Evolutionary conservation across 495 filamentous ascomycete species (phyloP), one percentile per base, ranked within the genome.

Genomic region (Xylaria intraflava): DNA sequence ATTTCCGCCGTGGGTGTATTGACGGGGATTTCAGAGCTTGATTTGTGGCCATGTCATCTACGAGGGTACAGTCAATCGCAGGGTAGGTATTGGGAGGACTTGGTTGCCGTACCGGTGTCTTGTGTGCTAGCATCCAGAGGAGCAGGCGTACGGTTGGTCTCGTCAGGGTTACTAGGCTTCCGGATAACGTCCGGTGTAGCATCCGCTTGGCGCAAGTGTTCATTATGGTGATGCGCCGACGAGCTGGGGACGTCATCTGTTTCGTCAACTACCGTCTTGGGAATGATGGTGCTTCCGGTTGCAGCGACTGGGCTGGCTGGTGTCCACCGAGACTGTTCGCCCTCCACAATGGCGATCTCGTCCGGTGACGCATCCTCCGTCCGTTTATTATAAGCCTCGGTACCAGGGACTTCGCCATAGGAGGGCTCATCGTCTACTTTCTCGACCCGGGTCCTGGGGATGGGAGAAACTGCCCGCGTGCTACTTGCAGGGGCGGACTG

Each of bases 361-460:
- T 96, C 93, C 11, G 93, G 93, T 35, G 83, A 79, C 23, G 92
- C 91, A 74, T 97, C 92, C 17, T 81, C 83, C 59, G 83, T 83
- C 49, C 89, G 82, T 66, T 84, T 72, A 46, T 84, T 73, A 65
- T 89, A 86, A 42, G 88, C 90, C 43, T 78, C 70, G 2, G 92
- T 95, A 14, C 92, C 90, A 19, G 90, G 90, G 19, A 95, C 79
- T 59, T 96, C 91, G 17, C 92, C 91, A 69, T 94, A 78, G 58
- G 86, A 87, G 14, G 78, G 78, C 56, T 76, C 74, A 56, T 76
- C 71, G 53, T 75, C 69, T 42, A 95, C 79, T 71, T 86, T 89
- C 69, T 94, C 89, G 23, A 95, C 87, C 43, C 91, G 74, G 12
- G 86, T 94, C 51, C 72, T 80, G n/a, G 90, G 90, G 58, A 95